These are phyloP conservation scores for Stereocaulon alpinum DNA, from an alignment of 495 filamentous ascomycete species.

Conservation along the genomic window DNA sequence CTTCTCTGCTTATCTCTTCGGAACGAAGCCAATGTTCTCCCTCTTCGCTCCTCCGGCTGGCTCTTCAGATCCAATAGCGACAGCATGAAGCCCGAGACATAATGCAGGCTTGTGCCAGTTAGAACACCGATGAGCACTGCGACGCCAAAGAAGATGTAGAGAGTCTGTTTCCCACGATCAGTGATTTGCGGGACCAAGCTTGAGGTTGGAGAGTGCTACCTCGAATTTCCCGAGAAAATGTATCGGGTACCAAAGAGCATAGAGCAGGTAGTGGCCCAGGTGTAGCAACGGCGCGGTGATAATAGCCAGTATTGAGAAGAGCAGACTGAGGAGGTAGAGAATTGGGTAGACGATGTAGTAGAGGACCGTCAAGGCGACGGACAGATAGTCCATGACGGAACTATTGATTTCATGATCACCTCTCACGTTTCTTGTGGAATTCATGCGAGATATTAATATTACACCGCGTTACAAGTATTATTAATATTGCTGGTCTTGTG, in stretches of 20 bases:
- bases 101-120: conserved; percentile 40
- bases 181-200: conserved; percentile 22
- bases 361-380: conserved; percentile 22
- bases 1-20: conserved; percentile 11
- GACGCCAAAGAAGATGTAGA: conserved; percentile 54
- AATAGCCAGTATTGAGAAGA: conserved; percentile 24
- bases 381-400: conserved; percentile 24
- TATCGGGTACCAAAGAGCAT: conserved; percentile 31
- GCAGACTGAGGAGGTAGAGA: conserved; percentile 22
- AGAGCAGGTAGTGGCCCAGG: conserved; percentile 30
- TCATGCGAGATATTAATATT: background rate
- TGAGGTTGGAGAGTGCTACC: conserved; percentile 35
- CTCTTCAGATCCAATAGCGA: conserved; percentile 9
- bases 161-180: conserved; percentile 35
- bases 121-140: conserved; percentile 47
- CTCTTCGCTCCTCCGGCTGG: conserved; percentile 4
- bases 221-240: conserved; percentile 49
- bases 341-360: conserved; percentile 33
- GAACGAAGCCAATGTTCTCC: conserved; percentile 12
- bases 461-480: too few species aligned
- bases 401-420: conserved; percentile 7
- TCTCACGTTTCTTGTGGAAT: conserved; percentile 11
- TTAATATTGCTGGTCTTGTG: too few species aligned
- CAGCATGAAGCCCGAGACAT: conserved; percentile 21
- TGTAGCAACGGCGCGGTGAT: conserved; percentile 39